Percentiles rank a stretch among this genome's conserved stretches.
These are phyloP conservation scores for Lactarius evosmus DNA, from an alignment of 768 basidiomycete species.

Conservation along the genomic window DNA sequence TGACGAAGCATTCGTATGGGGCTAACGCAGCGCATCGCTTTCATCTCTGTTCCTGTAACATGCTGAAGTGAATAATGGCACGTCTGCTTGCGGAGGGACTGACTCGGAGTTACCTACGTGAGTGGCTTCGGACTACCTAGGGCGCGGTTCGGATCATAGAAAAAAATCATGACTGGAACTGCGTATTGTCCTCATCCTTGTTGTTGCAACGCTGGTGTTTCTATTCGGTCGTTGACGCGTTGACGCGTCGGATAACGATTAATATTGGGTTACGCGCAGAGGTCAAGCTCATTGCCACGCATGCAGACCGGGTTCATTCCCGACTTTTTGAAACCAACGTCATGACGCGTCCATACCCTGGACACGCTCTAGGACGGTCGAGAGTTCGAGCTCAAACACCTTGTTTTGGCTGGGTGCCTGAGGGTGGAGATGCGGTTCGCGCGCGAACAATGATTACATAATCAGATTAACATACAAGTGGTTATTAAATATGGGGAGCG, in stretches of 20 bases:
- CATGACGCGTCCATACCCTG: not conserved
- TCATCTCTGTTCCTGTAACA: conserved; percentile 18
- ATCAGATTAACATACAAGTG: not conserved
- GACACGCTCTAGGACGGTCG: not conserved
- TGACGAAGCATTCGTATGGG: conserved; percentile 5
- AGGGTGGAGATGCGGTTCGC: not conserved
- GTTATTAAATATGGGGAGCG: not conserved
- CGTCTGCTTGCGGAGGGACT: not conserved
- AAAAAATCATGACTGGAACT: not conserved
- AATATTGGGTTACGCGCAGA: not conserved
- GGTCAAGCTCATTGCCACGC: not conserved
- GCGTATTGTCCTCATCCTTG: not conserved
- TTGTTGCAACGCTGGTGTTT: not conserved
- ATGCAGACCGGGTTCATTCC: not conserved
- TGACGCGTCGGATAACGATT: not conserved
- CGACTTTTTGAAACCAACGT: not conserved
- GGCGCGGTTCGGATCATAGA: not conserved
- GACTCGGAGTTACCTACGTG: not conserved
- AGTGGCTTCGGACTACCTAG: not conserved
- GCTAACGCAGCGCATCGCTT: conserved; percentile 10
- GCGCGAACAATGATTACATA: not conserved
- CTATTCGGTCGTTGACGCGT: not conserved
- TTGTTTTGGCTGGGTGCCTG: not conserved
- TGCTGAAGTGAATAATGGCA: conserved; percentile 1
- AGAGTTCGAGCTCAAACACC: not conserved